Evolutionary conservation across 2,329 filamentous ascomycete genomes (phyloP), one percentile per base, ranked within the genome.

Genomic region (Alternaria dauci): DNA sequence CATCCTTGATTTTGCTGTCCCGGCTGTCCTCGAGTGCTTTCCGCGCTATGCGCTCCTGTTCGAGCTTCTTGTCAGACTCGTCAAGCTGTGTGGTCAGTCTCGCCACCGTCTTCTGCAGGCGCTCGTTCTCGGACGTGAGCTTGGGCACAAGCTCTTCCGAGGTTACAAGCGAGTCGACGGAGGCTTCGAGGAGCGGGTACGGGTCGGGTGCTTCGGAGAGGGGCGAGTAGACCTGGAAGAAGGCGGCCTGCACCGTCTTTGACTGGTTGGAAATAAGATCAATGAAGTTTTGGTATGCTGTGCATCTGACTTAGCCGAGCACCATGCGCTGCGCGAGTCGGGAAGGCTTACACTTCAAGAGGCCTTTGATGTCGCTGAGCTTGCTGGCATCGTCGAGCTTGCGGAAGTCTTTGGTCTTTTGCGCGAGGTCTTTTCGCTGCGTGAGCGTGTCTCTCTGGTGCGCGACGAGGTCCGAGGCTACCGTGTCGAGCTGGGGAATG

Each of bases 391-490:
- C 93, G 71, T 98, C 94, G 11, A 96, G 86, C 78, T 97, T 98
- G 62, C 94, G 86, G 71, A 98, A 99, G 72, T 98, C 94, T 75
- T 99, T 99, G 1, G 95, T 99, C 84, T 97, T 98, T 76, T 97
- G 94, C n/a, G 96, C 95, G 20, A 99, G 84, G 62, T 99, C 96
- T 77, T 99, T 99, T 54, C 95, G 87, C 78, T 99, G 94, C 0
- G 97, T 90, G 5, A 97, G 91, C n/a, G 94, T 92, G 79, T 98
- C 95, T 71, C 94, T 88, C 76, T 99, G 96, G 76, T 96, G 93
- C 48, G 91, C 84, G 53, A 98, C 93, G 63, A 99, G 93, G 72
- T 98, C 95, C 11, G 94, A 94, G n/a, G 95, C 95, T 4, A 93
- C 94, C 61, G 90, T 91, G 80, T 99, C 95, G 65, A 99, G 89